phyloP scores from a whole-genome alignment of 2,329 filamentous ascomycete genomes.

The Colletotrichum scovillei region DNA sequence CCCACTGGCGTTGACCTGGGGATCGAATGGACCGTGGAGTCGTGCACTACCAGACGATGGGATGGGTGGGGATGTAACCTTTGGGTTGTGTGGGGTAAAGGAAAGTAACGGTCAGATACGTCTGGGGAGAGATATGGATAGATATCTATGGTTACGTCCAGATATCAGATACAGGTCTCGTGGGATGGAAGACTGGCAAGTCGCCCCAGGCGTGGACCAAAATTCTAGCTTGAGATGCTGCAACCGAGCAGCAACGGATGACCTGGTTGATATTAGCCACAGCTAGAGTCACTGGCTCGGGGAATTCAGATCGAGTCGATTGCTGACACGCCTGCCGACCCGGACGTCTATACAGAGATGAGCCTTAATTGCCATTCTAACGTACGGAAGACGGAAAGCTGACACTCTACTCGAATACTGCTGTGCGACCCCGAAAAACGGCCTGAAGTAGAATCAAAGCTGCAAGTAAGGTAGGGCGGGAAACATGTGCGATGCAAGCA shows the following conservation, averaged over 20 bases:
- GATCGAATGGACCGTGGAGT: neutral
- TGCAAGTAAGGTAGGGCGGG: neutral
- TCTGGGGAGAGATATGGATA: neutral
- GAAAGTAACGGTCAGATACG: neutral
- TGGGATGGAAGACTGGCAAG: neutral
- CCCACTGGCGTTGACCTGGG: neutral
- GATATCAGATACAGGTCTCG: neutral
- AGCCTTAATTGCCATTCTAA: neutral
- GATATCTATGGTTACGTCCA: neutral
- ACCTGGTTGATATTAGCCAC: no score
- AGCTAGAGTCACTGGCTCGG: no score
- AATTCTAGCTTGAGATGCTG: no score
- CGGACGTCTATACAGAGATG: neutral
- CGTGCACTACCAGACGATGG: neutral
- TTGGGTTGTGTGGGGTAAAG: neutral
- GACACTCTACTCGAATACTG: neutral
- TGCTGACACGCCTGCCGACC: neutral
- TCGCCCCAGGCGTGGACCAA: no score
- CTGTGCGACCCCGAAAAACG: no score
- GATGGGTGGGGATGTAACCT: constrained; percentile 2
- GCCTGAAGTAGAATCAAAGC: neutral
- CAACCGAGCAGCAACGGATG: no score
- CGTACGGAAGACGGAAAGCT: neutral
- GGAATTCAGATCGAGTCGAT: neutral
- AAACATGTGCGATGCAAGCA: neutral